Evolutionary conservation across 2,329 filamentous ascomycete genomes (phyloP).

Genomic region (Pestalotiopsis sp.): DNA sequence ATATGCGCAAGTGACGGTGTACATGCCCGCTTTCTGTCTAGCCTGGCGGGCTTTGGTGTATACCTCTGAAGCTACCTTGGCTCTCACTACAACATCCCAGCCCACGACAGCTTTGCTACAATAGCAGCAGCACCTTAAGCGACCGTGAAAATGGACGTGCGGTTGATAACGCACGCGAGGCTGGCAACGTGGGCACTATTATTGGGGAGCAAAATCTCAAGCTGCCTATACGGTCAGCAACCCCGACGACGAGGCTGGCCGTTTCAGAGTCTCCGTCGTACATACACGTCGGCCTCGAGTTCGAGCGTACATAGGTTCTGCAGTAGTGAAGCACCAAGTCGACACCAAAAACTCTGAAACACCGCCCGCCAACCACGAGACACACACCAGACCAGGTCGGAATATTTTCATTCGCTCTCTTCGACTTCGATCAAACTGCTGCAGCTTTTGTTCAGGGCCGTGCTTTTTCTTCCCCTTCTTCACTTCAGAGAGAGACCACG

Average conservation of each 20-base stretch:
- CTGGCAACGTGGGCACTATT: slow-evolving; percentile 12
- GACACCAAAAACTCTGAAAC: slow-evolving; percentile 6
- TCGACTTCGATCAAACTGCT: neutral
- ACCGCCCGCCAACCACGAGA: slow-evolving; percentile 4
- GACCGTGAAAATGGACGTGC: neutral
- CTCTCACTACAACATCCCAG: neutral
- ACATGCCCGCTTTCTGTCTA: slow-evolving; percentile 7
- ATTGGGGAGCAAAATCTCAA: neutral
- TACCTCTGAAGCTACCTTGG: neutral
- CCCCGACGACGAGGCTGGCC: slow-evolving; percentile 7
- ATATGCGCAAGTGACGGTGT: neutral
- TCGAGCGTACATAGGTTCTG: neutral
- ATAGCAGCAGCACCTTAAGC: neutral
- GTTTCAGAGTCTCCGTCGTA: slow-evolving; percentile 1
- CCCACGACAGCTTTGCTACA: neutral
- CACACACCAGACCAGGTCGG: neutral
- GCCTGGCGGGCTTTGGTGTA: neutral
- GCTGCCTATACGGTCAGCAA: neutral
- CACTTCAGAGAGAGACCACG: neutral
- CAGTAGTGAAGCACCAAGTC: slow-evolving; percentile 4
- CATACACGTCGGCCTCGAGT: neutral
- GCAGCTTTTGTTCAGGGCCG: neutral
- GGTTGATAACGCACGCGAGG: slow-evolving; percentile 2
- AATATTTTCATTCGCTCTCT: slow-evolving; percentile 6
- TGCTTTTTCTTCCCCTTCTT: neutral